Base-by-base conservation (phyloP, 345 rosid genomes). In the Rhizophora apiculata region DNA sequence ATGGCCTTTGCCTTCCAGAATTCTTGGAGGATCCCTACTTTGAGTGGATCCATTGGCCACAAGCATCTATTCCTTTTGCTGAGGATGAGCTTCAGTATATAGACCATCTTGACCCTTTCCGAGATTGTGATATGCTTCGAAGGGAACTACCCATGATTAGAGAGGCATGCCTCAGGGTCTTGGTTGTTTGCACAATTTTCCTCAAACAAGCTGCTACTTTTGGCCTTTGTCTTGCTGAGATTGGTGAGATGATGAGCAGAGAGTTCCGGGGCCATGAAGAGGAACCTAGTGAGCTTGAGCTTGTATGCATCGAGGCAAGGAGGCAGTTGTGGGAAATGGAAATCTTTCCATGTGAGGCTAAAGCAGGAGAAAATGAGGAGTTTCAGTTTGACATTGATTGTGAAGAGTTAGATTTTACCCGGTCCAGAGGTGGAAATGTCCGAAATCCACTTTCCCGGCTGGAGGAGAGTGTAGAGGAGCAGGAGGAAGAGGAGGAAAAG, bases 191-290 rank as follows among this genome's bases (percentile, higher is more conserved):
- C 76, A 77, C 83, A 1, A 32, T 79, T 65, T 82, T 82, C 66
- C 71, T 82, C 27, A 82, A 79, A 79, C 72, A 72, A 63, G 83
- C 83, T 6, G 73, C 72, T 22, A 32, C 66, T 56, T 76, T 74
- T 48, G 85, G 83, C 49, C 72, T 76, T 18, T 76, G 79, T 65
- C 83, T 79, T 34, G 80, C 78, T 46, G 85, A 80, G 68, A 74
- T 82, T 55, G 83, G 86, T 22, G 81, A 77, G 73, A 80, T 82
- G 86, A 82, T 82, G 83, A 80, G 81, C 51, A 79, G 86, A 68
- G 86, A 82, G 78, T 79, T 77, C 55, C 60, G 30, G 15, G 81
- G 81, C 24, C 81, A 67, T 19, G 79, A 71, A 13, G 85, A 79
- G 71, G 77, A 79, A 62, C 81, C 81, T 1, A 82, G 85, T 68